Conservation (phyloP, 768 basidiomycete genomes). For the Boletus rubescentipes region DNA sequence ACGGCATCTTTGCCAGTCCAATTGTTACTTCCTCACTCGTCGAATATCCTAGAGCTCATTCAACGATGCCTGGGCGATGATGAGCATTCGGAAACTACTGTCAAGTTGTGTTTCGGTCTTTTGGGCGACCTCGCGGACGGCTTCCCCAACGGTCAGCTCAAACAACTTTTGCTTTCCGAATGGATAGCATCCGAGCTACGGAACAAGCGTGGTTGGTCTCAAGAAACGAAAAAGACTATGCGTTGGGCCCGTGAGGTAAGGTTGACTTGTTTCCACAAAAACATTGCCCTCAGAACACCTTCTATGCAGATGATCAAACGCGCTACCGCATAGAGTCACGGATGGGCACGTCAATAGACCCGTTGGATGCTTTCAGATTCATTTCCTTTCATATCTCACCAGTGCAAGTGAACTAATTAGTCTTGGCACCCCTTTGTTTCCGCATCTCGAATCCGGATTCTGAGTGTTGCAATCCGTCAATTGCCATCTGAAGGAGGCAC, state of each 20-base stretch:
- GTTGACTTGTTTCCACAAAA: neutral
- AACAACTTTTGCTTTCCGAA: constrained; percentile 70
- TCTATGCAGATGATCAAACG: constrained; percentile 68
- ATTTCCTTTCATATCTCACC: constrained; percentile 30
- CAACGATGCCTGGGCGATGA: constrained; percentile 78
- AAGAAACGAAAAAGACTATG: constrained; percentile 84
- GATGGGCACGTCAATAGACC: constrained; percentile 13
- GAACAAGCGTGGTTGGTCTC: constrained; percentile 67
- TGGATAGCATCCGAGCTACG: constrained; percentile 80
- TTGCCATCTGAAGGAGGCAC: constrained; percentile 76
- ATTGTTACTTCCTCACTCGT: constrained; percentile 64
- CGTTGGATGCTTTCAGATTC: constrained; percentile 32
- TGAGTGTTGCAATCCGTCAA: constrained; percentile 26
- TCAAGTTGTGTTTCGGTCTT: constrained; percentile 78
- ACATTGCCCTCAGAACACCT: neutral
- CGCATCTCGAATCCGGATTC: constrained; percentile 15
- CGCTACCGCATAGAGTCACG: constrained; percentile 63
- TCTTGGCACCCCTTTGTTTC: constrained; percentile 18
- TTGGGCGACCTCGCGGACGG: constrained; percentile 91
- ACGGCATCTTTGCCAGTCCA: constrained; percentile 6
- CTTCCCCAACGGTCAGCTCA: constrained; percentile 80
- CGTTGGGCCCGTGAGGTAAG: constrained; percentile 92
- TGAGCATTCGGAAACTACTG: constrained; percentile 76
- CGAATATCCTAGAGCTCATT: constrained; percentile 75
- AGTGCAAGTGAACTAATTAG: constrained; percentile 53